Base-by-base conservation (phyloP, 192 early-diverging fungal genomes). In the Coemansia guatemalensis region DNA sequence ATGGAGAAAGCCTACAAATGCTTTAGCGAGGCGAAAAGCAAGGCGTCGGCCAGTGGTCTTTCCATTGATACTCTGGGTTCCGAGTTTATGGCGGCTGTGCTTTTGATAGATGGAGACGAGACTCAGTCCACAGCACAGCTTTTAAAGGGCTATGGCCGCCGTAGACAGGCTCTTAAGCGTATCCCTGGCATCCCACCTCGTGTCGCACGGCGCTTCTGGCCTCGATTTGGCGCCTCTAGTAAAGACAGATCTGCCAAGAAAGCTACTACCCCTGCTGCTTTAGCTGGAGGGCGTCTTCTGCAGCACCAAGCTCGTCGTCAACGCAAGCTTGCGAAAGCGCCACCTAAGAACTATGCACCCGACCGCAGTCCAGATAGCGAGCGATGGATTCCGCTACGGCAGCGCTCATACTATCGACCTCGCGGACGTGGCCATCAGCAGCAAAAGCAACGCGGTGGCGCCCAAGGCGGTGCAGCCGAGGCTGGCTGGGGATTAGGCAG, bases 391-490 rank as follows among this genome's bases (percentile, higher is more conserved):
- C 78, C 78, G 9, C 60, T 81, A 49, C 69, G 62, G 14, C 78
- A 81, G 69, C 69, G 78, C 30, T 75, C 78, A 27, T 76, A 73
- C 67, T 81, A 81, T 55, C 71, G 72, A 53, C 64, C 73, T 11
- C 74, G 73, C 21, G 70, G 70, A 12, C 69, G 74, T 26, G 44
- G 41, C 27, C 21, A 58, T 27, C 33, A 56, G 29, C 71, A 72
- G 64, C 55, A 66, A 21, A 53, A 65, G 33, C 32, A 60, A 39
- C 78, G 69, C 32, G 65, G 69, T 32, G 70, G 69, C 5, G 74
- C 78, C 17, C 78, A 81, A 35, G 78, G 78, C 24, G 74, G 78
- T 8, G 59, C 66, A 23, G 51, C 58, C 1, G 74, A 69, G 44
- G 72, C 77, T 27, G 67, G 73, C 11, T 59, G 66, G 5, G 78